These are phyloP conservation scores for Nannochloris sp. DNA, from an alignment of 139 green algal species.

Conservation along the genomic window DNA sequence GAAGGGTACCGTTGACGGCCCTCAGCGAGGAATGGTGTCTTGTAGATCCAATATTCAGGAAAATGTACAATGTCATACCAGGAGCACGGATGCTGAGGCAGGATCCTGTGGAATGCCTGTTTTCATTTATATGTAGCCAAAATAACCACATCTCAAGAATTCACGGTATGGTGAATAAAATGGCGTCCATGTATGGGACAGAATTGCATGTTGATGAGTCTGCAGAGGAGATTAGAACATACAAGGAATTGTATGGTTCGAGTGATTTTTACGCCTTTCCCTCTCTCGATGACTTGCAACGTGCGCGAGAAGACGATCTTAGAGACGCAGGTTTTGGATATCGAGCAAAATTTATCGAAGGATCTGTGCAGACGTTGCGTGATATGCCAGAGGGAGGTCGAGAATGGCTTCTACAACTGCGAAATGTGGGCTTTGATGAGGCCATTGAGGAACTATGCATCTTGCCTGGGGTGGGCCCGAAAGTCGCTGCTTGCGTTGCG, in stretches of 20 bases:
- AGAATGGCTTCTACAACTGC: slow-evolving; percentile 66
- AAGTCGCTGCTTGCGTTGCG: slow-evolving; percentile 82
- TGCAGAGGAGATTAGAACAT: background rate
- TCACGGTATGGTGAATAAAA: slow-evolving; percentile 78
- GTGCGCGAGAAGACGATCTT: slow-evolving; percentile 68
- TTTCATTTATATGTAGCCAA: slow-evolving; percentile 87
- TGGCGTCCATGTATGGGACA: slow-evolving; percentile 67
- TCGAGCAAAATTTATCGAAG: slow-evolving; percentile 75
- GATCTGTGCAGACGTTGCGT: slow-evolving; percentile 43
- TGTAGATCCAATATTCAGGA: slow-evolving; percentile 43
- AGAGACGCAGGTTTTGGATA: slow-evolving; percentile 78
- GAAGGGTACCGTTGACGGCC: slow-evolving; percentile 23
- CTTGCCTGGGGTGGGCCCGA: slow-evolving; percentile 86
- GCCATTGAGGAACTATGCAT: slow-evolving; percentile 51
- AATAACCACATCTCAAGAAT: slow-evolving; percentile 97
- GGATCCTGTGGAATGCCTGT: slow-evolving; percentile 86
- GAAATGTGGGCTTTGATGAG: slow-evolving; percentile 47
- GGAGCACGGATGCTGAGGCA: slow-evolving; percentile 79
- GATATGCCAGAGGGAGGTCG: slow-evolving; percentile 49
- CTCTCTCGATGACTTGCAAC: slow-evolving; percentile 68
- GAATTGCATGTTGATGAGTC: slow-evolving; percentile 24
- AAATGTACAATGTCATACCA: slow-evolving; percentile 42
- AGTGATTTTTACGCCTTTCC: slow-evolving; percentile 66
- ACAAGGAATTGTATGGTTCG: background rate
- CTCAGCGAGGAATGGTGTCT: slow-evolving; percentile 41